Evolutionary conservation across 768 basidiomycete species (phyloP).

Genomic region (Vishniacozyma victoriae): DNA sequence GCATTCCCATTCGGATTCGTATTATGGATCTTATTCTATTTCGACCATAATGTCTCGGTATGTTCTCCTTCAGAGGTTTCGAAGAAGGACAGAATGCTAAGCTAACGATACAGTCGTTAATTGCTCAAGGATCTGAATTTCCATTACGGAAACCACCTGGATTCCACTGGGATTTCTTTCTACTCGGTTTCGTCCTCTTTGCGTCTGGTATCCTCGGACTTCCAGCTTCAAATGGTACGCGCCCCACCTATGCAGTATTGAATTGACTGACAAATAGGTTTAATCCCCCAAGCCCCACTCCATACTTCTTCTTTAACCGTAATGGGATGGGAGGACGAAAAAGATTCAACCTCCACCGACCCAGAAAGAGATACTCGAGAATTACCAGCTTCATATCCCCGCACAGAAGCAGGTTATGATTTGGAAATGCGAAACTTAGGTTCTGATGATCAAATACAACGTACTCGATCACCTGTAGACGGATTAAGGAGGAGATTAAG

Average conservation of each 20-base stretch:
- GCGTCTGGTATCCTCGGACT: slow-evolving; percentile 51
- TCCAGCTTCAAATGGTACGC: slow-evolving; percentile 42
- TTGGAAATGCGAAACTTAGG: too few species aligned
- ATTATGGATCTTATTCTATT: slow-evolving; percentile 88
- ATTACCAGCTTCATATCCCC: too few species aligned
- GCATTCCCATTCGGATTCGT: slow-evolving; percentile 83
- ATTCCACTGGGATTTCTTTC: slow-evolving; percentile 69
- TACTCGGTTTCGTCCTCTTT: slow-evolving; percentile 84
- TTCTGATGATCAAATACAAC: too few species aligned
- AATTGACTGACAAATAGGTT: slow-evolving; percentile 28
- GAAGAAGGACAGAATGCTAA: neutral
- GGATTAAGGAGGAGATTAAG: too few species aligned
- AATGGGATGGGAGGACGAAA: slow-evolving; percentile 50
- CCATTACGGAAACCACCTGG: slow-evolving; percentile 80
- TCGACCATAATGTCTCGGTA: slow-evolving; percentile 89
- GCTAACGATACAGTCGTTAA: slow-evolving; percentile 67
- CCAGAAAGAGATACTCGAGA: too few species aligned
- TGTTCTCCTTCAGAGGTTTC: slow-evolving; percentile 36
- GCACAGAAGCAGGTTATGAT: too few species aligned
- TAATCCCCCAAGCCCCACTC: slow-evolving; percentile 68
- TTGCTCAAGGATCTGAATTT: slow-evolving; percentile 83
- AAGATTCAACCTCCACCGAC: too few species aligned
- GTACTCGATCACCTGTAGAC: too few species aligned
- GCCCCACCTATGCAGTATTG: neutral
- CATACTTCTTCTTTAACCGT: slow-evolving; percentile 77